Evolutionary conservation across 768 basidiomycete species (phyloP).

Genomic region (Rhizopogon vesiculosus): DNA sequence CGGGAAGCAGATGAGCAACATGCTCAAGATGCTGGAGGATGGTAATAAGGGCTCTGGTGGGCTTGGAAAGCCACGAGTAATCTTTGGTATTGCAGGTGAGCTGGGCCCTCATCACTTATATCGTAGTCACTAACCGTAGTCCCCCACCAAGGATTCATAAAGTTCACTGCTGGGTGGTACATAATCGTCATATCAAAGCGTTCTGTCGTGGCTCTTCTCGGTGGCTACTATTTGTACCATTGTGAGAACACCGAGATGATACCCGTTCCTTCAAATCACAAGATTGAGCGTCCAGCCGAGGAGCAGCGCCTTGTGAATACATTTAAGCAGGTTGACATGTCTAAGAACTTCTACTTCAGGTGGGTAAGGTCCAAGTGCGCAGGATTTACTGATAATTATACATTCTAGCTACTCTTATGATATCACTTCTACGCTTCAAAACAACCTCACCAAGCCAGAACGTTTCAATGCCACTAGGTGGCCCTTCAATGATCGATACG

Average conservation of each 20-base stretch:
- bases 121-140: background rate
- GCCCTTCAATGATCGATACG: conserved; percentile 83
- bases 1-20: conserved; percentile 82
- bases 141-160: conserved; percentile 63
- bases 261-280: conserved; percentile 73
- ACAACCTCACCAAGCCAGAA: conserved; percentile 69
- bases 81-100: conserved; percentile 81
- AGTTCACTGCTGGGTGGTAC: conserved; percentile 95
- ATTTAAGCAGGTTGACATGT: conserved; percentile 96
- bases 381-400: background rate
- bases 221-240: conserved; percentile 95
- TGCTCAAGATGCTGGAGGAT: conserved; percentile 94
- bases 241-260: conserved; percentile 88
- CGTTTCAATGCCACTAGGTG: conserved; percentile 43
- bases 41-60: conserved; percentile 90
- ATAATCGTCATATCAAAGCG: conserved; percentile 88
- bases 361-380: conserved; percentile 20
- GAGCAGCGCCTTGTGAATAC: conserved; percentile 85
- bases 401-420: conserved; percentile 86
- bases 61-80: conserved; percentile 69
- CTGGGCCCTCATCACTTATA: background rate
- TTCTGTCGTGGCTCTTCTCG: conserved; percentile 87
- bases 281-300: conserved; percentile 82
- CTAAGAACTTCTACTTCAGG: conserved; percentile 99
- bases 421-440: conserved; percentile 91